Base-by-base conservation (phyloP, 331 rosid species). In the Erythrophleum ivorense region DNA sequence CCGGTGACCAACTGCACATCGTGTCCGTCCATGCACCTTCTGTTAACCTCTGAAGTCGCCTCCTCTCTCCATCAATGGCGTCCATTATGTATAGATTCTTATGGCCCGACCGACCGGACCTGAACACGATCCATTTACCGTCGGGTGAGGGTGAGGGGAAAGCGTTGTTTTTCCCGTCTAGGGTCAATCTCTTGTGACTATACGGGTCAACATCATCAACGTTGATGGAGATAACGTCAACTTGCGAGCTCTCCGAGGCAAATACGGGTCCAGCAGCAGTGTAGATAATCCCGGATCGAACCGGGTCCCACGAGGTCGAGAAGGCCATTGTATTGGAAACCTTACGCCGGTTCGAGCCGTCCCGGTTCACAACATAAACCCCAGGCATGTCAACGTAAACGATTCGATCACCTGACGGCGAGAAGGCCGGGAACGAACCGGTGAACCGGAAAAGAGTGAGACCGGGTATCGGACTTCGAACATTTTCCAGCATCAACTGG, bases 1-100 rank as follows among this genome's bases (percentile, higher is more conserved):
- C 84, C 0, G 98, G 98, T 3, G 98, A 93, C 98, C 98, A 95
- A 57, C 65, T 89, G 16, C 94, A 89, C 98, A 95, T 95, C 0
- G 98, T 95, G 78, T 95, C 98, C 0, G 89, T 83, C 98, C 98
- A 95, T 0, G 84, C 76, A 0, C 98, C 98, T 54, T 86, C 86
- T 0, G 98, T 95, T 5, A 95, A 77, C 67, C 91, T 82, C 0
- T 45, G 73, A 2, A 93, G 84, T 55, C 80, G 88, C 2, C 74
- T 33, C 0, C 29, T 80, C 78, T 95, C 98, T 18, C 98, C 98
- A 0, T 64, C 82, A 49, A 80, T 80, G 0, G 95, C 90, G n/a
- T 93, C 98, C 97, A 93, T 93, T 11, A 95, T 66, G 67, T 91
- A 91, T 0, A 93, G 73, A n/a, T 93, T 95, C 84, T 95, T 95